Evolutionary conservation across 169 alveolate species (phyloP), one percentile per base, ranked within the genome.

Genomic region (Besnoitia besnoiti): DNA sequence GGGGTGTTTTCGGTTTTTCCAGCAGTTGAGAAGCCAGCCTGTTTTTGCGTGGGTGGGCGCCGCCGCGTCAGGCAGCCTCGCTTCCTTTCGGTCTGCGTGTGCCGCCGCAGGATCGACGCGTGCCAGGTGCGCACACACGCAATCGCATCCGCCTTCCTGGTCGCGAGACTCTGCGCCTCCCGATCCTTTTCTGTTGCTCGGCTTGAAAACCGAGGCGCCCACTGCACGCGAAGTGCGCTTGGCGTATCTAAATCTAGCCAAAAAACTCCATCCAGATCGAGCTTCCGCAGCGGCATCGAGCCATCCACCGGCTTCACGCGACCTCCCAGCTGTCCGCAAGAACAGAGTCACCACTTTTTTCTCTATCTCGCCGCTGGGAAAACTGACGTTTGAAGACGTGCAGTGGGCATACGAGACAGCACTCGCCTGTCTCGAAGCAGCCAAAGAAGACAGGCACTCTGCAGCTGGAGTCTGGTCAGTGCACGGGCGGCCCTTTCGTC

Each of bases 331-430:
- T 49, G 55, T 5, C 55, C 55, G 55, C 24, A 49, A 49, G 55
- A 8, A 8, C 14, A 5, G 5, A 14, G 24, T 14, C 14, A 14
- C 24, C 55, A 5, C 55, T 5, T 49, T 49, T 49, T 14, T 49
- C 24, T 49, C 55, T 49, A 8, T 49, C 14, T 49, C 30, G 5
- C 24, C 67, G 12, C 27, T n/a, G 3, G 33, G 33, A 55, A 55
- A 16, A 8, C 67, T 55, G 67, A 67, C 87, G 16, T 30, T 77
- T 24, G 87, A 77, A 3, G 87, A 77, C 30, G 49, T 39, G 14
- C 87, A 39, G 39, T 77, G 87, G 87, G 87, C 87, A 27, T 77
- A 77, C 55, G 87, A 77, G 39, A 35, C 87, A 1, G 82, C 82
- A 7, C 2, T 73, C 16, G 82, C 44, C n/a, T 24, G 24, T 5